Evolutionary conservation across 2,329 filamentous ascomycete species (phyloP), one percentile per base, ranked within the genome.

Genomic region (Botrytis elliptica): DNA sequence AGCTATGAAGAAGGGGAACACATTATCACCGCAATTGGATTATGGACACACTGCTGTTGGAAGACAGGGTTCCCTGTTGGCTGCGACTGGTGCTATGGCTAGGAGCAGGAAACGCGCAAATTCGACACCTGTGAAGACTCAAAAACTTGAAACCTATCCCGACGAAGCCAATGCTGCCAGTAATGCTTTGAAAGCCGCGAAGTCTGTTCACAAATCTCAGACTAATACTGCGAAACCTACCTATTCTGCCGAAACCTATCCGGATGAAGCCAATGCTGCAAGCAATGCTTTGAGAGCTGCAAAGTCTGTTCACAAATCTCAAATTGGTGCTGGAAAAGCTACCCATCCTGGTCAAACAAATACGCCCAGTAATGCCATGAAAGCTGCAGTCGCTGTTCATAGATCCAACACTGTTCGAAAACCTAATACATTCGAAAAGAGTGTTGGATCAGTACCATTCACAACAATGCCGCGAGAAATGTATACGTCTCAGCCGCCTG

Each of bases 71-170:
- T 94, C 94, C 1, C 85, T 95, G 65, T 84, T 88, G 52, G 94
- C 94, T 60, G 94, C 94, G 20, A 92, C 91, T 68, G 93, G 90
- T 42, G 93, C 93, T n/a, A 90, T 94, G 84, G 85, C 88, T 42
- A 85, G 84, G 42, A 84, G 83, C 65, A 87, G 87, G 74, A 80
- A 77, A 70, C 87, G 92, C 75, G 87, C 93, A 10, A 88, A 86
- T 36, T 94, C 92, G 0, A 88, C 87, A 18, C 90, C 91, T 3
- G 68, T 71, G 29, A 60, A 74, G 16, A 40, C 8, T 25, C 78
- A 82, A 10, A 81, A 81, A 16, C 80, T 83, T 66, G 84, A 84
- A 73, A 81, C 83, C 46, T 87, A 90, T 81, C 84, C 89, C 74
- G 86, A 90, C 77, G 85, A 88, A 73, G 83, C 85, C 29, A 91